Conservation (phyloP, 139 green algal species). For the Chlamydomonas sp. region DNA sequence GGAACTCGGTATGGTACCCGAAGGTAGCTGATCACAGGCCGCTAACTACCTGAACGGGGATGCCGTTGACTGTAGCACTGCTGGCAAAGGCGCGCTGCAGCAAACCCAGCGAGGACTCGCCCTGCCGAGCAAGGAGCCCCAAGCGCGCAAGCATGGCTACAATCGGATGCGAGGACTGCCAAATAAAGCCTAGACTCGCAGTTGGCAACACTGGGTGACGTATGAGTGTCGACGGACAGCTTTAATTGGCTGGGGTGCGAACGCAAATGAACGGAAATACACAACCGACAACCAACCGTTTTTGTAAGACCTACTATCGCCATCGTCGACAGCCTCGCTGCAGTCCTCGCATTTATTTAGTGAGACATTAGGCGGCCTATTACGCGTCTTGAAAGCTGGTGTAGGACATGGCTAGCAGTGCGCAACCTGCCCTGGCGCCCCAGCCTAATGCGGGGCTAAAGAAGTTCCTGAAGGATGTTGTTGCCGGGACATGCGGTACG, state of each 20-base stretch:
- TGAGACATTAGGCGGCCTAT: too few relatives aligned
- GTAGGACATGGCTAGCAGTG: too few relatives aligned
- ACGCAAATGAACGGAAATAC: too few relatives aligned
- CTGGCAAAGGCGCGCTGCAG: slow-evolving; percentile 19
- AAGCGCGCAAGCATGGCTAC: neutral
- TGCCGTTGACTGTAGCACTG: slow-evolving; percentile 36
- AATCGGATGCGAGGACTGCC: neutral
- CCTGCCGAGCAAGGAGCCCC: neutral
- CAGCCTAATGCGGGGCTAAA: slow-evolving; percentile 24
- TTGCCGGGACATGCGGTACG: slow-evolving; percentile 82
- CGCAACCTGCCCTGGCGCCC: neutral
- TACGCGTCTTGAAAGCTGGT: neutral
- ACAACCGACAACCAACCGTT: too few relatives aligned
- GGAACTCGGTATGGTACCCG: neutral
- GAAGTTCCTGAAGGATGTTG: slow-evolving; percentile 75
- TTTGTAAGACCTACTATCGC: too few relatives aligned
- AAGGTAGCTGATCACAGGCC: neutral
- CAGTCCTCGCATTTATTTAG: too few relatives aligned
- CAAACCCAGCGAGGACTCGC: neutral
- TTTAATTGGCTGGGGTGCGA: too few relatives aligned
- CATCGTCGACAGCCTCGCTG: too few relatives aligned
- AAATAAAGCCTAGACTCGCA: too few relatives aligned
- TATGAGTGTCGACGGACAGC: too few relatives aligned
- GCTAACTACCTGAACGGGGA: slow-evolving; percentile 49
- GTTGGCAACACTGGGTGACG: too few relatives aligned